phyloP scores from a whole-genome alignment of 2,329 filamentous ascomycete genomes.

The Mariannaea elegans region DNA sequence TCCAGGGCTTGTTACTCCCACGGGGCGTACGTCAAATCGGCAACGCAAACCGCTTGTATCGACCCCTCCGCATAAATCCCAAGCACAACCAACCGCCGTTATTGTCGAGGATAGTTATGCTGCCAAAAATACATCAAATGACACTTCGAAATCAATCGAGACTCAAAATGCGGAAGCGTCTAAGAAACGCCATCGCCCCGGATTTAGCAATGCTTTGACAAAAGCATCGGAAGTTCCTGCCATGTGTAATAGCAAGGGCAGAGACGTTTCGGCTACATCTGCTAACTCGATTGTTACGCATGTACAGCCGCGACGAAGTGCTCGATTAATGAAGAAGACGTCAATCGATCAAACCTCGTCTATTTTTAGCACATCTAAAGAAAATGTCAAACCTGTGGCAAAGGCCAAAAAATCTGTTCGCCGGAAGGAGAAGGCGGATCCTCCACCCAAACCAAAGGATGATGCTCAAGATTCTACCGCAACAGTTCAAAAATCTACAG shows the following conservation, averaged over 20 bases:
- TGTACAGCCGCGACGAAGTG: slow-evolving; percentile 27
- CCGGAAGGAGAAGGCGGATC: background rate
- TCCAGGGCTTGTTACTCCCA: slow-evolving; percentile 1
- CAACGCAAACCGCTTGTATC: slow-evolving; percentile 17
- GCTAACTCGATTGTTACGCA: slow-evolving; percentile 10
- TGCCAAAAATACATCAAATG: background rate
- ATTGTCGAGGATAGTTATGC: background rate
- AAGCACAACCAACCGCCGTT: background rate
- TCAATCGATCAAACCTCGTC: background rate
- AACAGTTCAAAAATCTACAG: background rate
- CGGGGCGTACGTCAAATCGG: slow-evolving; percentile 11
- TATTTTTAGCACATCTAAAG: background rate
- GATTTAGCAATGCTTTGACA: background rate
- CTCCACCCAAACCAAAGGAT: background rate
- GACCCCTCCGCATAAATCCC: slow-evolving; percentile 10
- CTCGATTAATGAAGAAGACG: slow-evolving; percentile 23
- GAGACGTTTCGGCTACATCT: slow-evolving; percentile 11
- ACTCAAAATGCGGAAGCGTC: background rate
- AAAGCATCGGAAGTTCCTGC: slow-evolving; percentile 4
- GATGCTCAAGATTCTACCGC: background rate
- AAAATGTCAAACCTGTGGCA: slow-evolving; percentile 8
- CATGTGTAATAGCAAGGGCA: slow-evolving; percentile 13
- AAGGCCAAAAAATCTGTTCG: background rate
- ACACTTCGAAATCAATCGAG: background rate
- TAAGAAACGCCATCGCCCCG: slow-evolving; percentile 9